These are phyloP conservation scores for Baeospora myosura DNA, from an alignment of 1,284 basidiomycete species.

Conservation along the genomic window DNA sequence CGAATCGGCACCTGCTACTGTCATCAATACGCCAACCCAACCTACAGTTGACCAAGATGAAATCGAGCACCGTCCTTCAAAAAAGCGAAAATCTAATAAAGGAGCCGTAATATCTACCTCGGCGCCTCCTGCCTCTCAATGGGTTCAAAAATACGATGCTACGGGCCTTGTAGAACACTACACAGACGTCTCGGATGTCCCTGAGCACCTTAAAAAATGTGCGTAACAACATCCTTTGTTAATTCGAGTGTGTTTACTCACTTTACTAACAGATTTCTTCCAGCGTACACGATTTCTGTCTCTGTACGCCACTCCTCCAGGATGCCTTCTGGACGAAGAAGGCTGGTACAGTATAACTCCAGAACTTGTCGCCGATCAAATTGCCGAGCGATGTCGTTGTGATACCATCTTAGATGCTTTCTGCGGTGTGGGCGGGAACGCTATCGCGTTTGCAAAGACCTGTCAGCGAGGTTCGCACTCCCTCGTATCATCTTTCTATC, in stretches of 20 bases:
- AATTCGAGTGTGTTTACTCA: slow-evolving; percentile 5
- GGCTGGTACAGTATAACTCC: slow-evolving; percentile 99
- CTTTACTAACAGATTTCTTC: slow-evolving; percentile 59
- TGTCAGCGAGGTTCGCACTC: slow-evolving; percentile 73
- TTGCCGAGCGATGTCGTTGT: slow-evolving; percentile 86
- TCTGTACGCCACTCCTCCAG: slow-evolving; percentile 58
- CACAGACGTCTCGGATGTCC: slow-evolving; percentile 56
- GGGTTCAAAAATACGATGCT: slow-evolving; percentile 51
- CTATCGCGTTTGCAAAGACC: slow-evolving; percentile 93
- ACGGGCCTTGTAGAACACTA: slow-evolving; percentile 68
- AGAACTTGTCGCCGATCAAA: slow-evolving; percentile 84
- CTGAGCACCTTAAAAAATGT: slow-evolving; percentile 78
- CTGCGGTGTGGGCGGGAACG: slow-evolving; percentile 96
- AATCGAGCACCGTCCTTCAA: slow-evolving; percentile 21
- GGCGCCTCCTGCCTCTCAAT: slow-evolving; percentile 14
- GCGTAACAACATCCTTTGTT: slow-evolving; percentile 22
- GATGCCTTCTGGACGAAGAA: slow-evolving; percentile 77
- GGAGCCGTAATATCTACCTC: slow-evolving; percentile 13
- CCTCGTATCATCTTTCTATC: not conserved
- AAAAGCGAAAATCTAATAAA: slow-evolving; percentile 25
- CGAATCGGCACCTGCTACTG: not conserved
- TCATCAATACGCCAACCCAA: slow-evolving; percentile 6
- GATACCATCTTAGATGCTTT: slow-evolving; percentile 87
- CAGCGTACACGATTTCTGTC: slow-evolving; percentile 82
- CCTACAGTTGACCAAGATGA: slow-evolving; percentile 4